These are phyloP conservation scores for Cyclaneusma minus DNA, from an alignment of 2,329 filamentous ascomycete genomes.

Conservation along the genomic window DNA sequence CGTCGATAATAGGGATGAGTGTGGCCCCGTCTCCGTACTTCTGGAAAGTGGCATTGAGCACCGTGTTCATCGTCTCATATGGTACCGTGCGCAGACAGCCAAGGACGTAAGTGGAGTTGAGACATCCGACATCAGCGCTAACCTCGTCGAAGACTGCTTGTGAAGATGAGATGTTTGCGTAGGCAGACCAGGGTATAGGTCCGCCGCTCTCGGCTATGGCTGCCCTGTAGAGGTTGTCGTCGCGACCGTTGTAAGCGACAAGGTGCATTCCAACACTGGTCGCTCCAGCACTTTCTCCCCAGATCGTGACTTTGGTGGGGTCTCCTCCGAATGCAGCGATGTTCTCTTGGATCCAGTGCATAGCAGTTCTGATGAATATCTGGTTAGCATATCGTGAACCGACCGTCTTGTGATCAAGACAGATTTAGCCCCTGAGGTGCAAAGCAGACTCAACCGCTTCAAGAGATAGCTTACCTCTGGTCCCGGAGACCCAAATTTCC, in stretches of 20 bases:
- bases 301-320: constrained; percentile 20
- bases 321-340: constrained; percentile 24
- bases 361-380: no score
- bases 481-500: not conserved
- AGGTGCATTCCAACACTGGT: constrained; percentile 26
- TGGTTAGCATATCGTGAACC: no score
- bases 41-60: constrained; percentile 23
- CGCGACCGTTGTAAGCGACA: constrained; percentile 25
- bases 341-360: no score
- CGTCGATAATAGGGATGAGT: constrained; percentile 32
- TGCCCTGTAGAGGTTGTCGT: constrained; percentile 33
- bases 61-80: constrained; percentile 25
- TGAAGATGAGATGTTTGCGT: constrained; percentile 3
- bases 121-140: constrained; percentile 2
- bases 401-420: no score
- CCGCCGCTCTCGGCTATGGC: constrained; percentile 32
- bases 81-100: constrained; percentile 30
- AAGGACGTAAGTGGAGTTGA: constrained; percentile 18
- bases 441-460: no score
- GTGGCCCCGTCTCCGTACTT: constrained; percentile 19
- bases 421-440: no score
- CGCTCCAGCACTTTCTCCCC: constrained; percentile 24
- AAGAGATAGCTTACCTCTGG: constrained; percentile 28
- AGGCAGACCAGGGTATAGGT: constrained; percentile 14
- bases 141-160: constrained; percentile 2